A percentile compares a stretch with the other conserved stretches of the same genome.
These are phyloP conservation scores for Astragalus glycyphyllos DNA, from an alignment of 306 rosid species.

Conservation along the genomic window DNA sequence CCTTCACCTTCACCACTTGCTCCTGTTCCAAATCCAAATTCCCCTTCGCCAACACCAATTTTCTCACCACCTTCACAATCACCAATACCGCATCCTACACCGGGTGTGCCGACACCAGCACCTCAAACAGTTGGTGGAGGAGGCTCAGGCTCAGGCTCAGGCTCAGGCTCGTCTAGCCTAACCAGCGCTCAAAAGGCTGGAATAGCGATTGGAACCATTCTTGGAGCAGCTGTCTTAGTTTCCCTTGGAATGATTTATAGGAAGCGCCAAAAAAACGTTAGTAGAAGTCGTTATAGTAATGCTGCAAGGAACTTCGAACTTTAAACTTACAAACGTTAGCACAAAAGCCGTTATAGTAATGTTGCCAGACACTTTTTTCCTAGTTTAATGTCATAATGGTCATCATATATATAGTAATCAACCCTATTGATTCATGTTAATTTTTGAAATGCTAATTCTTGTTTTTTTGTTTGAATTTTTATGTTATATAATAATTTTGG, in stretches of 20 bases:
- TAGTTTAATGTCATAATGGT: too few species aligned
- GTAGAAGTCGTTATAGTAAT: slow-evolving; percentile 13
- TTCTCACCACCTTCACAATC: not conserved
- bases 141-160: too few species aligned
- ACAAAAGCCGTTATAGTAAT: too few species aligned
- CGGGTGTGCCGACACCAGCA: not conserved
- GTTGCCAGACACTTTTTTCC: not conserved
- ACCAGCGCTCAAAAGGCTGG: slow-evolving; percentile 31
- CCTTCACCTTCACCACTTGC: not conserved
- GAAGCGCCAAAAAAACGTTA: slow-evolving; percentile 27
- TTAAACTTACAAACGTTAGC: slow-evolving; percentile 4
- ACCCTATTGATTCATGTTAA: too few species aligned
- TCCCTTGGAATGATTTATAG: slow-evolving; percentile 3
- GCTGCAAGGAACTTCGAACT: not conserved
- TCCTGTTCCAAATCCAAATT: not conserved
- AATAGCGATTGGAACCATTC: slow-evolving; percentile 12
- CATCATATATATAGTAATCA: too few species aligned
- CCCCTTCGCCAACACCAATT: not conserved
- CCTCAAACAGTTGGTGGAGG: not conserved
- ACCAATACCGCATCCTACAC: not conserved
- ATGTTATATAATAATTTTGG: too few species aligned
- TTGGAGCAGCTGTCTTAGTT: slow-evolving; percentile 14
- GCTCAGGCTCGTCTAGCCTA: slow-evolving; percentile 6
- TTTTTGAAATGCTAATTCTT: too few species aligned
- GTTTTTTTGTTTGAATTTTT: too few species aligned